Evolutionary conservation across 345 rosid genomes (phyloP).

Genomic region (Psidium guajava): DNA sequence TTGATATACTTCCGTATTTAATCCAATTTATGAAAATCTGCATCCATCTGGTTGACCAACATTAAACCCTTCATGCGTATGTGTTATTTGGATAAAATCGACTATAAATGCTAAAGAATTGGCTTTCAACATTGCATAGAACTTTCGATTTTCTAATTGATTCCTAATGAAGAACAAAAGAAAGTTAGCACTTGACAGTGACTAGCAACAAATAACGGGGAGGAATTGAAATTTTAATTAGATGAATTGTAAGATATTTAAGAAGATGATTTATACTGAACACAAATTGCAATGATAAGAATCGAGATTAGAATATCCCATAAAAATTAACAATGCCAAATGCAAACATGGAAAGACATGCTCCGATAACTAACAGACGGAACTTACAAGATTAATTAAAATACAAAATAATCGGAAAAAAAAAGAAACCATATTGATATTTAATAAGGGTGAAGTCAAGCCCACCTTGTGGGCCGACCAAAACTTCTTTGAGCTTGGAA

Average conservation of each 20-base stretch:
- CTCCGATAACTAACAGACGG: neutral
- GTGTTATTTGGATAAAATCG: neutral
- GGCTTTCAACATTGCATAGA: neutral
- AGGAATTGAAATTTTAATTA: neutral
- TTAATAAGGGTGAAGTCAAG: neutral
- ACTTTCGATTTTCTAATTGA: neutral
- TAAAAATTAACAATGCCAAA: neutral
- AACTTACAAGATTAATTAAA: neutral
- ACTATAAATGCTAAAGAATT: neutral
- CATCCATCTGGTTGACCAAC: neutral
- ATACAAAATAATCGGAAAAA: neutral
- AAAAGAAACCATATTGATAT: neutral
- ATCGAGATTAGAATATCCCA: neutral
- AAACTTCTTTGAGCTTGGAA: neutral
- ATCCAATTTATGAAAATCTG: neutral
- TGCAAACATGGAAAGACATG: neutral
- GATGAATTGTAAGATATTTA: neutral
- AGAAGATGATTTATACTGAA: neutral
- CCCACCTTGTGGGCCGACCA: neutral
- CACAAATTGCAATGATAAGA: neutral
- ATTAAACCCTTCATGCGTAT: neutral
- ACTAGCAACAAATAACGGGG: neutral
- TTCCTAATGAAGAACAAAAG: neutral
- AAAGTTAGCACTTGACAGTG: neutral
- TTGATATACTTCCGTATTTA: neutral